Percentiles rank a stretch among this genome's conserved stretches.
Conservation (phyloP, 2,329 filamentous ascomycete genomes). For the Pleurostoma richardsiae region DNA sequence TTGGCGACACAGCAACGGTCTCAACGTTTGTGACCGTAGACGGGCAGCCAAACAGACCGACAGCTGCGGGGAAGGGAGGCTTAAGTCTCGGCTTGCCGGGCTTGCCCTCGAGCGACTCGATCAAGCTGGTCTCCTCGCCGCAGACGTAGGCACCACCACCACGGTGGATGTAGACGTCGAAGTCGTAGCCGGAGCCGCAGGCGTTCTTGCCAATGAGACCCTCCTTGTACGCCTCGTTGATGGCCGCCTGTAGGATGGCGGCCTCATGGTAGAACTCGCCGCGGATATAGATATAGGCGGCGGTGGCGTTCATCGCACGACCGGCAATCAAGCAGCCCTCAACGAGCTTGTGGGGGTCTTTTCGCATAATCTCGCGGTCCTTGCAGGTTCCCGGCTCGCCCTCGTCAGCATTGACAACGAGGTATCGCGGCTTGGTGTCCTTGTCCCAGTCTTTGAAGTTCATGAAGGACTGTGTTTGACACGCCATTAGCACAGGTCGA, state of each 20-base stretch:
- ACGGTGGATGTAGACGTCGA: constrained; percentile 94
- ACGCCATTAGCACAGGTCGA: not conserved
- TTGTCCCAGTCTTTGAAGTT: constrained; percentile 99
- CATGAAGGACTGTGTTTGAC: constrained; percentile 79
- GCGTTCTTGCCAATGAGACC: constrained; percentile 98
- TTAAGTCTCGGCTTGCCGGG: constrained; percentile 97
- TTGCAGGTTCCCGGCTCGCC: constrained; percentile 99
- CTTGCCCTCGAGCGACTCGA: constrained; percentile 97
- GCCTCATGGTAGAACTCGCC: constrained; percentile 98
- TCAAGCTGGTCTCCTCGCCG: constrained; percentile 95
- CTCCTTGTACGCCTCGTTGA: constrained; percentile 94
- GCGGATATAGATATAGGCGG: constrained; percentile 98
- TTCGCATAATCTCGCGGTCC: constrained; percentile 99
- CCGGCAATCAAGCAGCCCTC: constrained; percentile 96
- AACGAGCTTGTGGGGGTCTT: constrained; percentile 97
- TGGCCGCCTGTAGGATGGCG: constrained; percentile 85
- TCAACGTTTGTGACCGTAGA: constrained; percentile 98
- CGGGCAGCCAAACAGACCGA: constrained; percentile 96
- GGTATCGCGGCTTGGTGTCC: constrained; percentile 89
- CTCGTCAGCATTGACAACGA: constrained; percentile 98
- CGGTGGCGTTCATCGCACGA: constrained; percentile 97
- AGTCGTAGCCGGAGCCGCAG: constrained; percentile 94
- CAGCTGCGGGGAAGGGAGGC: constrained; percentile 95
- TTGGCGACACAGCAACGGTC: constrained; percentile 91
- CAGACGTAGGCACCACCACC: constrained; percentile 97